Evolutionary conservation across 257 asterid species (phyloP), one percentile per base, ranked within the genome.

Genomic region (Solanum clarkiae): DNA sequence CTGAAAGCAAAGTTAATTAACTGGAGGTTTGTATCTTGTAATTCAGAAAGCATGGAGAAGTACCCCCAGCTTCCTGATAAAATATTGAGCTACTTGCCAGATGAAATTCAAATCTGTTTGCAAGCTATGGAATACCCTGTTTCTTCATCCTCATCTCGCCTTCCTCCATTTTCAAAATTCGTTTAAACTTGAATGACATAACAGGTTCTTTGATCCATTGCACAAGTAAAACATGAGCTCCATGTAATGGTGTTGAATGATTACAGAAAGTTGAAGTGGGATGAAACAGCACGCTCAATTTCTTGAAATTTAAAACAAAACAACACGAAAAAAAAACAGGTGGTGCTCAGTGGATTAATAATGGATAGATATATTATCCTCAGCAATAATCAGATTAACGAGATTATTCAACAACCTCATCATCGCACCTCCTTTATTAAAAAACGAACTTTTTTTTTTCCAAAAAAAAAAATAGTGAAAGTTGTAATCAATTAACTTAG

Each of bases 321-420:
- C 18, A 45, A 55, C 1, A 4, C 26, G 6, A 2, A 55, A 57
- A 13, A 6, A 13, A 57, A 32, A 32, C 2, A 32, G 81, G 6
- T 36, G 89, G 90, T 20, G 90, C 91, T 87, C 91, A 87, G 89
- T 74, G 26, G 36, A 68, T 1, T 55, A 12, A 62, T 87, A 89
- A 89, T 89, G 90, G 90, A 65, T 65, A 26, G 20, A 13, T 2
- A 65, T 8, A 26, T 26, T 26, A 8, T 65, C 71, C 5, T 65
- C 71, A 65, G 2, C 8, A 26, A 65, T 65, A 5, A 65, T 65
- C 71, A 65, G 71, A 65, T 65, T 26, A 65, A 65, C 71, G 71
- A 65, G 71, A 65, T 65, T 65, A 65, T 26, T 26, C 71, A 65
- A 65, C 9, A 26, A 26, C 20, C 44, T 65, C 71, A 65, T 65